phyloP scores from a whole-genome alignment of 2,329 filamentous ascomycete species.

The Teratosphaeria nubilosa region DNA sequence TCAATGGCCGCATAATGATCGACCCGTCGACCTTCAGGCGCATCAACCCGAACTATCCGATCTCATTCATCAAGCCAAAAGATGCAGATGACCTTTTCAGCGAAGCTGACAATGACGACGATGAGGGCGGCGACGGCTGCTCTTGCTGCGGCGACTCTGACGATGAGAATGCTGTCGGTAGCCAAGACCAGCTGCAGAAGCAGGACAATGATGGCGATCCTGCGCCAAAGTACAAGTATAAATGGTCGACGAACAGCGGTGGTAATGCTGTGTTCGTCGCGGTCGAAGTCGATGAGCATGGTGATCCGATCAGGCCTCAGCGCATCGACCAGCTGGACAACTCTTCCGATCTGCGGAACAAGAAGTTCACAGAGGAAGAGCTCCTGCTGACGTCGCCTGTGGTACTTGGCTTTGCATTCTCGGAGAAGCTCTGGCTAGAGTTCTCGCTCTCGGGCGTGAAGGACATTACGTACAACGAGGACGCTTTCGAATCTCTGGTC shows the following conservation, averaged over 20 bases:
- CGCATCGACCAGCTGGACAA: conserved; percentile 47
- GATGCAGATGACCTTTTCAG: conserved; percentile 47
- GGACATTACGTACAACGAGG: conserved; percentile 76
- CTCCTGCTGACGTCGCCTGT: conserved; percentile 75
- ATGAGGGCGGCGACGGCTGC: conserved; percentile 10
- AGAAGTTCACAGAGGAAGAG: conserved; percentile 65
- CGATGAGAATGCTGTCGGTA: conserved; percentile 33
- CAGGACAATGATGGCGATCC: conserved; percentile 32
- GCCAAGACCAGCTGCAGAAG: conserved; percentile 41
- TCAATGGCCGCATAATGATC: conserved; percentile 81
- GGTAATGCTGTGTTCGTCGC: conserved; percentile 43
- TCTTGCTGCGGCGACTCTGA: conserved; percentile 29
- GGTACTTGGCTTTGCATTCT: conserved; percentile 77
- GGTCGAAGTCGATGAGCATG: conserved; percentile 47
- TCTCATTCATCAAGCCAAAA: conserved; percentile 63
- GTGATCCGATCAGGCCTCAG: conserved; percentile 45
- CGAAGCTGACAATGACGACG: conserved; percentile 36
- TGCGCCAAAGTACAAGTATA: conserved; percentile 27
- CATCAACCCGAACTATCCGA: conserved; percentile 76
- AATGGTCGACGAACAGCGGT: conserved; percentile 38
- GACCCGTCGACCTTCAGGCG: conserved; percentile 73
- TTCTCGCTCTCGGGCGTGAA: conserved; percentile 69
- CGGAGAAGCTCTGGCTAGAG: conserved; percentile 83
- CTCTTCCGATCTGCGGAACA: conserved; percentile 17
- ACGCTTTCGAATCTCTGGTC: conserved; percentile 73